Evolutionary conservation across 106 monocot species (phyloP), one percentile per base, ranked within the genome.

Genomic region (Agapanthus africanus): DNA sequence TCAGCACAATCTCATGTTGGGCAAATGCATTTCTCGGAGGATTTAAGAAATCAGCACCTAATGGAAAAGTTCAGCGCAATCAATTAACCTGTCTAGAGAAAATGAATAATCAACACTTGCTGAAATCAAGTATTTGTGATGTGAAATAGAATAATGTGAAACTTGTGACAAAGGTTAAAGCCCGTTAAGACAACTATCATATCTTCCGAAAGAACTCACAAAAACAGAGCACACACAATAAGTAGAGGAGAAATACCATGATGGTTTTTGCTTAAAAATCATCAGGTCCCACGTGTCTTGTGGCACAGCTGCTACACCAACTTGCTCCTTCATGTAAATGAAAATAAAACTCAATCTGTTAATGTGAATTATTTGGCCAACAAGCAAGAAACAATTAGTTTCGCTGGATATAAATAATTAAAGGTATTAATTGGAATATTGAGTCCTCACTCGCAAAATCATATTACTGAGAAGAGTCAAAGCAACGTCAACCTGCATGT

Each of bases 211-310:
- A n/a, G n/a, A n/a, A n/a, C n/a, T n/a, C n/a, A n/a, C n/a, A n/a
- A n/a, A n/a, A n/a, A n/a, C n/a, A n/a, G n/a, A n/a, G n/a, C n/a
- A n/a, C n/a, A n/a, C n/a, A 44, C 16, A 44, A 14, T 36, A 36
- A 38, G 63, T 6, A 38, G 37, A 74, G 27, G 63, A 74, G 27
- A 69, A 86, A 67, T 86, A 97, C 95, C 42, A 21, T 56, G 95
- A 89, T 73, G 86, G 84, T 33, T 73, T 70, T 28, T 86, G 59
- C 68, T 89, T 95, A 69, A 95, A 95, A 47, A 86, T 78, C 28
- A 74, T 83, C 31, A 91, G 73, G 62, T 95, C 86, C 95, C 95
- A 95, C 25, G 86, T 62, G 68, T 95, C 91, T 74, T 77, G 88
- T 65, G 95, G 81, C 18, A 84, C 81, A 78, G 80, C 36, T 77